Base-by-base conservation (phyloP, 139 green algal genomes). In the Chlamydomonas applanata region DNA sequence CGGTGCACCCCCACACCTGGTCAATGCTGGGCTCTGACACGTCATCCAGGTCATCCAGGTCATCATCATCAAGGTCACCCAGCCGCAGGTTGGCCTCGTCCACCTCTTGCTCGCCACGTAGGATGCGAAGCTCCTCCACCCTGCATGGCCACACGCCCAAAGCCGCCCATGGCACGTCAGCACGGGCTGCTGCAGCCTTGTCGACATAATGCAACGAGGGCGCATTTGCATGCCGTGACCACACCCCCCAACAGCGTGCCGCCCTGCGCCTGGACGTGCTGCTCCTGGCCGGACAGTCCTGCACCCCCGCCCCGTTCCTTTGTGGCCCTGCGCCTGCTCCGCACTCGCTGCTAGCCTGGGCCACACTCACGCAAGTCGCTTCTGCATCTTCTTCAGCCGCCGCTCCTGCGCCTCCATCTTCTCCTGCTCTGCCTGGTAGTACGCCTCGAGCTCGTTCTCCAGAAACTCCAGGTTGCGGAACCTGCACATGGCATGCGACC, bases 401-500 rank as follows among this genome's bases (percentile, higher is more conserved):
- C 60, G 76, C 52, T 92, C 86, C 19, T 82, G 80, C 57, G 83
- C 82, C 59, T 91, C 90, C 69, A 88, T 82, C 56, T 86, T 81
- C 34, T 90, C 89, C 71, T 93, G 72, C 77, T 95, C 87, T n/a
- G 76, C 77, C 33, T 75, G 45, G 32, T 85, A 75, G 72, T 89
- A 84, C 53, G 72, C 54, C 70, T 82, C 77, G 44, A 94, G 82
- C 77, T 88, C 71, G 25, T 84, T 82, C 73, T 94, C 87, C 29
- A 97, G 80, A 68, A 87, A 97, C 82, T 94, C 84, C 81, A 96
- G 67, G 84, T 95, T 95, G 46, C 91, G 79, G 74, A 84, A 86
- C 44, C 46, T 77, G 35, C n/a, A n/a, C n/a, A n/a, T n/a, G 46
- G 45, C 65, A 33, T 49, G 40, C 40, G 7, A 49, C 7, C 40